Evolutionary conservation across 257 asterid genomes (phyloP).

Genomic region (Solanum clarkiae): DNA sequence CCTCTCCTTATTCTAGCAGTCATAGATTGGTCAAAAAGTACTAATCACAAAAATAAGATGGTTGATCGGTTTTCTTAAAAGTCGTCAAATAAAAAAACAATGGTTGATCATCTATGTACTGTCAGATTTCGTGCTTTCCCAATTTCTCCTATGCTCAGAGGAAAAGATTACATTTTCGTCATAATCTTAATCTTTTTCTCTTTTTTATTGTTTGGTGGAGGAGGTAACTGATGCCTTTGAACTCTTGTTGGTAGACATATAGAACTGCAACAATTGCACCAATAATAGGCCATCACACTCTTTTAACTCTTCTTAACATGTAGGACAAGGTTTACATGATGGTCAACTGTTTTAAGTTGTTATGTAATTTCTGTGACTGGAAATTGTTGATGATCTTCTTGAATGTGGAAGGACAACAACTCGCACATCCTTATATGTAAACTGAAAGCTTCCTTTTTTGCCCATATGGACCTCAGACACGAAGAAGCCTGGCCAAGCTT

Average conservation of each 20-base stretch:
- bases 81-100: background rate
- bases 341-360: background rate
- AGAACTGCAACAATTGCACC: background rate
- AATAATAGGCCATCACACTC: background rate
- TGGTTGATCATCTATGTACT: background rate
- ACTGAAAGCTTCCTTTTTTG: background rate
- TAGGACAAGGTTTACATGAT: background rate
- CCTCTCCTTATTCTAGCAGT: background rate
- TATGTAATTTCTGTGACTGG: background rate
- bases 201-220: background rate
- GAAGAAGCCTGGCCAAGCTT: conserved; percentile 82
- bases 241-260: background rate
- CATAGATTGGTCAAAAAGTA: background rate
- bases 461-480: conserved; percentile 32
- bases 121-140: background rate
- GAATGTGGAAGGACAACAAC: background rate
- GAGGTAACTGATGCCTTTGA: background rate
- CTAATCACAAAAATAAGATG: background rate
- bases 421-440: background rate
- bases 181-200: background rate
- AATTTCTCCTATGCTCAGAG: background rate
- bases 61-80: background rate
- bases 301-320: background rate
- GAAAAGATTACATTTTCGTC: background rate
- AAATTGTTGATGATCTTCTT: background rate